phyloP scores from a whole-genome alignment of 768 basidiomycete species.

The Tulasnella sp. region DNA sequence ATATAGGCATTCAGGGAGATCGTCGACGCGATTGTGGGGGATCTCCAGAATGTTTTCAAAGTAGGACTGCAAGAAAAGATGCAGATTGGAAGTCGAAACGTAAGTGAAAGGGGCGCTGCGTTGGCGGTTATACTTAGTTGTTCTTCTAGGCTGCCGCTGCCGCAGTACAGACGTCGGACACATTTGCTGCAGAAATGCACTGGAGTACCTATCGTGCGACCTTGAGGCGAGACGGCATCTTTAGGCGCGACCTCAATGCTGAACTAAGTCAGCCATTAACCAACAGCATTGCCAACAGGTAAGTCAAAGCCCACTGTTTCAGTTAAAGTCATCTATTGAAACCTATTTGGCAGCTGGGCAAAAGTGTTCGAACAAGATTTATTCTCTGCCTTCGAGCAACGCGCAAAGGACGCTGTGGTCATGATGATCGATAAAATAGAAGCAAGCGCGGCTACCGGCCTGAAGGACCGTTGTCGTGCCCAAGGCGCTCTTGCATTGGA shows the following conservation, averaged over 20 bases:
- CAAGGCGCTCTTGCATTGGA: slow-evolving; percentile 42
- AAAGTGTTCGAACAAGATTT: slow-evolving; percentile 48
- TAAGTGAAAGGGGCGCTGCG: slow-evolving; percentile 21
- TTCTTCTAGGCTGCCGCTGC: slow-evolving; percentile 31
- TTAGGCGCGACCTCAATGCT: slow-evolving; percentile 46
- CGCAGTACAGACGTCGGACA: slow-evolving; percentile 37
- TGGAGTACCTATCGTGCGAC: slow-evolving; percentile 47
- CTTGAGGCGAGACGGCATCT: slow-evolving; percentile 41
- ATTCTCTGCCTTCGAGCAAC: slow-evolving; percentile 36
- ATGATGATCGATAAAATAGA: slow-evolving; percentile 40
- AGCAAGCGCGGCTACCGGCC: slow-evolving; percentile 36
- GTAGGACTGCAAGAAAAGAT: slow-evolving; percentile 50
- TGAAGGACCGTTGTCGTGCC: slow-evolving; percentile 38
- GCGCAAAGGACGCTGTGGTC: slow-evolving; percentile 29
- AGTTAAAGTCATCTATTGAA: background rate
- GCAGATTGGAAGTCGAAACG: slow-evolving; percentile 37
- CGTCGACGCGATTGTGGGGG: slow-evolving; percentile 34
- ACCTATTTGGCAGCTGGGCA: slow-evolving; percentile 32
- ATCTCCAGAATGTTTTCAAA: slow-evolving; percentile 37
- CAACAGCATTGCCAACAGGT: slow-evolving; percentile 35
- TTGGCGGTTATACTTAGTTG: slow-evolving; percentile 16
- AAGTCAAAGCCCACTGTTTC: slow-evolving; percentile 14
- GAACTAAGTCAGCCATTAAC: slow-evolving; percentile 47
- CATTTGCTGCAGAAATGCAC: slow-evolving; percentile 42
- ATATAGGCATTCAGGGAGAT: slow-evolving; percentile 30